A percentile compares a stretch with the other conserved stretches of the same genome.
Conservation (phyloP, 2,329 filamentous ascomycete genomes). For the Diplodia scrobiculata region DNA sequence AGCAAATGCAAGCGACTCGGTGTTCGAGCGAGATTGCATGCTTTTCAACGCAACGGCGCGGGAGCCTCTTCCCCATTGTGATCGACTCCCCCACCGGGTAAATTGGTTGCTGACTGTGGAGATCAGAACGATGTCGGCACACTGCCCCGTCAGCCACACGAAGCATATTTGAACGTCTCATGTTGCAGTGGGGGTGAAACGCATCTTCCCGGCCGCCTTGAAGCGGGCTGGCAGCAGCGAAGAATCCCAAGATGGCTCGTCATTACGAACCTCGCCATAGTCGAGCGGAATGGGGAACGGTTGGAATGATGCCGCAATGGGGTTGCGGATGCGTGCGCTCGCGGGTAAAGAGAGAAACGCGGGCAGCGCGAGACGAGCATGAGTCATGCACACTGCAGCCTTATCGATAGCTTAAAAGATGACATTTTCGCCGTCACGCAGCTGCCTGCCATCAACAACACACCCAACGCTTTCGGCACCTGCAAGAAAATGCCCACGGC, state of each 20-base stretch:
- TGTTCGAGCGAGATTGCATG: slow-evolving; percentile 24
- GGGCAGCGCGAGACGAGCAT: not conserved
- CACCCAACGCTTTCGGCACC: not conserved
- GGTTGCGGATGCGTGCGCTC: not conserved
- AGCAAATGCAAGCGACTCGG: slow-evolving; percentile 12
- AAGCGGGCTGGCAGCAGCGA: not conserved
- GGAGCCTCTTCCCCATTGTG: not conserved
- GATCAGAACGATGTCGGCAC: slow-evolving; percentile 6
- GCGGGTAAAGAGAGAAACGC: slow-evolving; percentile 5
- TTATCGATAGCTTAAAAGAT: slow-evolving; percentile 9
- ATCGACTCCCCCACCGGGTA: slow-evolving; percentile 16
- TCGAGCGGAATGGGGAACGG: not conserved
- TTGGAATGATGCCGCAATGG: not conserved
- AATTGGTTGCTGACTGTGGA: slow-evolving; percentile 16
- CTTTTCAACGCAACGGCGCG: not conserved
- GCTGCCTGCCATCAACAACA: not conserved
- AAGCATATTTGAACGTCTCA: slow-evolving; percentile 24
- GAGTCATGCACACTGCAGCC: too few species aligned
- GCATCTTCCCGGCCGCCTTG: not conserved
- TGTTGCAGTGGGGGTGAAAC: slow-evolving; percentile 1
- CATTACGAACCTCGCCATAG: not conserved
- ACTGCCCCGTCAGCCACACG: slow-evolving; percentile 16
- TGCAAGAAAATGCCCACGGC: not conserved
- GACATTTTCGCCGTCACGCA: slow-evolving; percentile 5
- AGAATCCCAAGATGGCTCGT: not conserved